Evolutionary conservation across 306 rosid species (phyloP).

Genomic region (Leucaena leucocephala): DNA sequence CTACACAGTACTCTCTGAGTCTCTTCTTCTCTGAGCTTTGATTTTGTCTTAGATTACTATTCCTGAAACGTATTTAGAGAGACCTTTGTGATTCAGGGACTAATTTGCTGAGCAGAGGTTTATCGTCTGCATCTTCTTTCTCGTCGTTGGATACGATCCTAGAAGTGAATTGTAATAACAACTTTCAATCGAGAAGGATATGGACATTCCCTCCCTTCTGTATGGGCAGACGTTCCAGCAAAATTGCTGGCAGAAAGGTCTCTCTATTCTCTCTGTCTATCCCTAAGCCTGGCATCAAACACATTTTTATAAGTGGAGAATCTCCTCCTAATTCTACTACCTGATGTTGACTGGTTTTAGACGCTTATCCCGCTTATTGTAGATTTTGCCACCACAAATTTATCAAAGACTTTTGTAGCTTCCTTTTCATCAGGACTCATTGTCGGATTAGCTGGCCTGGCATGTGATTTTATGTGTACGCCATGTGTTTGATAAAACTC

Average conservation of each 20-base stretch:
- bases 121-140: conserved; percentile 41
- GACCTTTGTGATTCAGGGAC: conserved; percentile 55
- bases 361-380: background rate
- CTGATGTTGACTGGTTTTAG: background rate
- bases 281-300: background rate
- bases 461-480: conserved; percentile 19
- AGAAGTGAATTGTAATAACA: background rate
- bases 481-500: conserved; percentile 55
- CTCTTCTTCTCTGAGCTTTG: conserved; percentile 14
- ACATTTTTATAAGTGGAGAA: background rate
- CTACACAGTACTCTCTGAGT: conserved; percentile 40
- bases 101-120: conserved; percentile 36
- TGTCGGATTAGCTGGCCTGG: background rate
- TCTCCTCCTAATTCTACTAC: background rate
- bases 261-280: background rate
- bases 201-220: conserved; percentile 65
- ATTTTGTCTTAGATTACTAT: background rate
- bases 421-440: background rate
- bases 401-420: background rate
- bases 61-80: conserved; percentile 25
- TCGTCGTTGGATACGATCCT: conserved; percentile 34
- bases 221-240: conserved; percentile 95
- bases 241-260: conserved; percentile 96
- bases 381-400: background rate
- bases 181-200: conserved; percentile 47